Conservation (phyloP, 2,329 filamentous ascomycete genomes). For the Apiospora hydei region DNA sequence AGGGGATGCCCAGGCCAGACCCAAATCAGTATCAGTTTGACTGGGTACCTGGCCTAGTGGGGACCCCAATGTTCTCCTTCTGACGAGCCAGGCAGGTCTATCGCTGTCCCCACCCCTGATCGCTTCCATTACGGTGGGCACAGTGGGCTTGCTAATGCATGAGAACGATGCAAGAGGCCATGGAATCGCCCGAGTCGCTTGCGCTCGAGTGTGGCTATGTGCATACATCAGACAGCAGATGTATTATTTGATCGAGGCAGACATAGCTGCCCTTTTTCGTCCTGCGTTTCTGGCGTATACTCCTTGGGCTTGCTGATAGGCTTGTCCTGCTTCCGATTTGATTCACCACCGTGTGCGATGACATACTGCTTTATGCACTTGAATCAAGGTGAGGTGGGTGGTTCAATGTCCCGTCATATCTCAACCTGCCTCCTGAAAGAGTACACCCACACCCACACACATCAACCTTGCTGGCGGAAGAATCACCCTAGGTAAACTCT, state of each 20-base stretch:
- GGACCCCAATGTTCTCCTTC: not conserved
- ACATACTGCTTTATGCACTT: constrained; percentile 11
- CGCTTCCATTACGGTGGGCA: constrained; percentile 19
- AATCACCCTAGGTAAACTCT: not conserved
- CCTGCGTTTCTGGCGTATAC: not conserved
- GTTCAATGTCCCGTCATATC: not conserved
- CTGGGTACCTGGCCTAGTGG: constrained; percentile 19
- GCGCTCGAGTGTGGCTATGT: constrained; percentile 9
- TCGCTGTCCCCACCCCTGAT: constrained; percentile 16
- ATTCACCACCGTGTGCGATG: constrained; percentile 11
- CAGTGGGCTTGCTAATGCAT: constrained; percentile 11
- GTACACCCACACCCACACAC: not conserved
- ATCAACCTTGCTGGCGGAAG: constrained; percentile 5
- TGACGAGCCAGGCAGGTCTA: constrained; percentile 13
- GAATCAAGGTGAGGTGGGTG: not conserved
- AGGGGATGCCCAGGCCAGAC: constrained; percentile 16
- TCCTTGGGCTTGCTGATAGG: constrained; percentile 5
- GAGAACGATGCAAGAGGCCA: constrained; percentile 13
- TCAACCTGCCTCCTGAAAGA: not conserved
- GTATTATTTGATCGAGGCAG: constrained; percentile 3
- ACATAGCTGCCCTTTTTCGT: not conserved
- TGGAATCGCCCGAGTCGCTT: constrained; percentile 15
- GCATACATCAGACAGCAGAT: constrained; percentile 16
- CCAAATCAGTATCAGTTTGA: constrained; percentile 22
- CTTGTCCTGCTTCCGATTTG: constrained; percentile 14